A percentile compares a stretch with the other conserved stretches of the same genome.
Conservation (phyloP, 345 rosid genomes). For the Firmiana major region DNA sequence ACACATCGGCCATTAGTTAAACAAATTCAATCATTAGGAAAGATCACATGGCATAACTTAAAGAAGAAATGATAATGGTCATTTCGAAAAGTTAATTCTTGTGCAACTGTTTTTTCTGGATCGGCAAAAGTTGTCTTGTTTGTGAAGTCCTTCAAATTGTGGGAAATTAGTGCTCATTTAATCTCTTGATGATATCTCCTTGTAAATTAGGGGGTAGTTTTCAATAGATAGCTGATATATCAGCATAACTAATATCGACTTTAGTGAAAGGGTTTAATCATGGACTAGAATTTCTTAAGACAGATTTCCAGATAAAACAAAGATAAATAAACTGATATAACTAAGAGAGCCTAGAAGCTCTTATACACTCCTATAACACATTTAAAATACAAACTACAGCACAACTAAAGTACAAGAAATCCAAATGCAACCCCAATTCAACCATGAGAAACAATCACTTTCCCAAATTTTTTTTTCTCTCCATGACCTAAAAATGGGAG, state of each 20-base stretch:
- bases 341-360: background rate
- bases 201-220: background rate
- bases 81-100: no score
- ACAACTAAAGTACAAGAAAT: background rate
- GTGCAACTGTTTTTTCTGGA: no score
- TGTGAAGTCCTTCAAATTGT: no score
- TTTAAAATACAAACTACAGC: background rate
- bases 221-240: background rate
- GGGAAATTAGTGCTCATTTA: background rate
- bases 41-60: no score
- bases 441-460: background rate
- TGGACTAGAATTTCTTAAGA: background rate
- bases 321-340: background rate
- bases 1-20: no score
- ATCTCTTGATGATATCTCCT: background rate
- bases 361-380: background rate
- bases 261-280: background rate
- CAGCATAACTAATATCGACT: no score
- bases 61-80: no score
- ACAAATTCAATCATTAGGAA: no score
- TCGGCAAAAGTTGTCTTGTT: no score
- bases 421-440: background rate
- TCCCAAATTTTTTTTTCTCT: background rate
- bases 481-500: constrained; percentile 13
- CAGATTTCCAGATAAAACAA: background rate